Evolutionary conservation across 805 yeast species (phyloP), one percentile per base, ranked within the genome.

Genomic region (Groenewaldozyma salmanticensis): DNA sequence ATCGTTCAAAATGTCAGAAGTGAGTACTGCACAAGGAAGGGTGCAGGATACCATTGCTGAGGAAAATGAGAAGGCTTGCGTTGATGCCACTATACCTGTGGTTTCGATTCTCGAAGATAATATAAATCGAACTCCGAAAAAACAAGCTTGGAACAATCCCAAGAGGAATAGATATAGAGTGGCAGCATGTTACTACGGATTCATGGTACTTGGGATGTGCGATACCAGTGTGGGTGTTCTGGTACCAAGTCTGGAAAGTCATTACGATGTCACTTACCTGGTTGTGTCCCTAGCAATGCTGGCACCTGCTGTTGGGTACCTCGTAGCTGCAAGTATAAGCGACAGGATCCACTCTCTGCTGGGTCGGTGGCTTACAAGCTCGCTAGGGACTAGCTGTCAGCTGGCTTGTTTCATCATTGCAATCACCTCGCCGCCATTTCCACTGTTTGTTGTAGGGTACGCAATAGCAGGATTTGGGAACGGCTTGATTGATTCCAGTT

Each of bases 141-240:
- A 31, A 37, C 33, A 11, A n/a, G n/a, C n/a, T n/a, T 48, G 52
- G 52, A 44, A 47, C 27, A 16, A 19, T 15, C 47, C 52, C 3
- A 19, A 15, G 18, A 21, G 34, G 11, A 47, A 42, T 20, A 36
- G 41, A 3, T 33, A 37, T 31, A 42, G 35, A 35, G 9, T 49
- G 3, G 42, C 27, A 7, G 45, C 50, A 4, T 43, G 43, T 9
- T 47, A 40, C 38, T 50, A 40, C 27, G 48, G 51, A 7, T 71
- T 76, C 51, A 52, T 66, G 1, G 52, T 74, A 1, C 56, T 73
- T 42, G 86, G 85, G 0, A 53, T 77, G 21, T 65, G 69, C 6
- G 85, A 79, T 49, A 81, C 78, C 53, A 64, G 79, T 0, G 55
- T 75, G 15, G 85, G 85, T 0, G 68, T 82, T 0, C 52, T 78